These are phyloP conservation scores for Parsonsia alboflavescens DNA, from an alignment of 257 asterid species.

Conservation along the genomic window DNA sequence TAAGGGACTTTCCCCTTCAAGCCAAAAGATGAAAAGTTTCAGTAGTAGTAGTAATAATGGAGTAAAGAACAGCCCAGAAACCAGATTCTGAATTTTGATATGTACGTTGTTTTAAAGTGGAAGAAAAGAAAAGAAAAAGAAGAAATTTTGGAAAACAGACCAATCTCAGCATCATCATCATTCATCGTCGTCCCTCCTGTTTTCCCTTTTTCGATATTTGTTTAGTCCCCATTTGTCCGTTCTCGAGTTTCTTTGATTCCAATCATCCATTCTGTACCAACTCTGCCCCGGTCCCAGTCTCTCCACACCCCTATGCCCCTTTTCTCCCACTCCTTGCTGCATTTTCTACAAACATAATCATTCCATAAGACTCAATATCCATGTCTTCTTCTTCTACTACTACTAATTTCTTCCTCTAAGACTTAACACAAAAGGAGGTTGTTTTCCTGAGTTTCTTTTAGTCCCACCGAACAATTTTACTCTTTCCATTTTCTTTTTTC, in stretches of 20 bases:
- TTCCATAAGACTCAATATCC: neutral
- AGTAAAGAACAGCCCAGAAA: neutral
- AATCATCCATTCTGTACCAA: neutral
- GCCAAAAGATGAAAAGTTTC: neutral
- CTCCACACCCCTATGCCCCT: slow-evolving; percentile 9
- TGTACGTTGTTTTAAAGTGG: slow-evolving; percentile 24
- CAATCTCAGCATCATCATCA: slow-evolving; percentile 33
- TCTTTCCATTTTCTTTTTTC: neutral
- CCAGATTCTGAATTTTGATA: slow-evolving; percentile 55
- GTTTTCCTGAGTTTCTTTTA: neutral
- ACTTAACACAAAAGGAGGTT: too few relatives aligned
- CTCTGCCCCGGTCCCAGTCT: neutral
- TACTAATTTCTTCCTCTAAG: neutral
- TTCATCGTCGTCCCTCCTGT: slow-evolving; percentile 27
- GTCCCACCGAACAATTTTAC: slow-evolving; percentile 2
- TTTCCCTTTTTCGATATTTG: slow-evolving; percentile 38
- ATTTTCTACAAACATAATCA: slow-evolving; percentile 17
- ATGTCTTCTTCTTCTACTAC: neutral
- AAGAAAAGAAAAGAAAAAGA: slow-evolving; percentile 8
- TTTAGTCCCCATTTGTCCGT: slow-evolving; percentile 36
- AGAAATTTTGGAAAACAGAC: slow-evolving; percentile 20
- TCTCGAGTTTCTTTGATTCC: slow-evolving; percentile 18
- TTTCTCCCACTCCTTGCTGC: neutral
- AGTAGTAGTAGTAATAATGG: neutral
- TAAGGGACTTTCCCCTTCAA: too few relatives aligned